phyloP scores from a whole-genome alignment of 2,329 filamentous ascomycete genomes.

The Ascochyta lentis region DNA sequence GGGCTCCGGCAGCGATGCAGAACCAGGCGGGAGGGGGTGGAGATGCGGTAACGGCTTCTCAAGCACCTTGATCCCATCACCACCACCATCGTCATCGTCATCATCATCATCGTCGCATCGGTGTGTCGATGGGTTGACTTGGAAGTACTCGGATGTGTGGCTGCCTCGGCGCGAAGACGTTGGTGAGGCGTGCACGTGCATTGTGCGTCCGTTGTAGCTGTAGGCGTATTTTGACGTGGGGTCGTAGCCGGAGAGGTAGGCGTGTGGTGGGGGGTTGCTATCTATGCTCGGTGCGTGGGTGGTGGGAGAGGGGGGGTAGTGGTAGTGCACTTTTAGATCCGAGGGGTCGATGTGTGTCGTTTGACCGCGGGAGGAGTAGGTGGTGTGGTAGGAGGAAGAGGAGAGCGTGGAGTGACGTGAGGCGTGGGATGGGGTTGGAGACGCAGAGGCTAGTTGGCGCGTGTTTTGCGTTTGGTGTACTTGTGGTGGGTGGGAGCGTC shows the following conservation, averaged over 20 bases:
- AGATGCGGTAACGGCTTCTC: not conserved
- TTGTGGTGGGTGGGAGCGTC: conserved; percentile 3
- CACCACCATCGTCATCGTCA: too few species aligned
- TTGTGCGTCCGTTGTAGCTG: conserved; percentile 25
- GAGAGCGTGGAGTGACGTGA: not conserved
- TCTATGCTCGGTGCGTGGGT: not conserved
- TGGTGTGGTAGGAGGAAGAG: not conserved
- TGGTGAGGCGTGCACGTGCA: conserved; percentile 21
- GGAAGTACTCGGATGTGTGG: not conserved
- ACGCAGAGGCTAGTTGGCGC: not conserved
- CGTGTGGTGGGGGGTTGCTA: not conserved
- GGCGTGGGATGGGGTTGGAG: not conserved
- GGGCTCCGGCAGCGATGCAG: not conserved
- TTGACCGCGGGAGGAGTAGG: not conserved
- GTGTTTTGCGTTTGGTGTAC: not conserved
- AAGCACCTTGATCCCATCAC: not conserved
- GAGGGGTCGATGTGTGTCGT: not conserved
- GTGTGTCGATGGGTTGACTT: not conserved
- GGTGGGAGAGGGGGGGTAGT: not conserved
- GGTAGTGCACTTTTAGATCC: not conserved
- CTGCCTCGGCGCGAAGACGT: not conserved
- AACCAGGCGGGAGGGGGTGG: not conserved
- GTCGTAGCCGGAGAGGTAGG: conserved; percentile 21
- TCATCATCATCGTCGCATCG: not conserved
- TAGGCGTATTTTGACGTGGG: conserved; percentile 14